Percentiles rank a stretch among this genome's conserved stretches.
These are phyloP conservation scores for Pseudoperonospora humuli DNA, from an alignment of 352 stramenopile species.

Conservation along the genomic window DNA sequence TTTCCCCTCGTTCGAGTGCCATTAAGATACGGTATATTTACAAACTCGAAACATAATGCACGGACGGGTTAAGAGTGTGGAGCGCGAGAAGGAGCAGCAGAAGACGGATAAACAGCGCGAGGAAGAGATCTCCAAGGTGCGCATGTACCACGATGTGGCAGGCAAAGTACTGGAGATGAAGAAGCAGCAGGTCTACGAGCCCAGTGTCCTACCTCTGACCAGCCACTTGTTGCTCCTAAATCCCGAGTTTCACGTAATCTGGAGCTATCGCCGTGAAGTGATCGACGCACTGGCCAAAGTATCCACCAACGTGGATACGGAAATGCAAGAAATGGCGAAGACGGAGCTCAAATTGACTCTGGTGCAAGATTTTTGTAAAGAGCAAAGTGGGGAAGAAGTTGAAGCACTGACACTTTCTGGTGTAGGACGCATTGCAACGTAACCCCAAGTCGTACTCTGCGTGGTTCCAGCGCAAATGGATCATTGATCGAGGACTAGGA, in stretches of 20 bases:
- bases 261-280: conserved; percentile 93
- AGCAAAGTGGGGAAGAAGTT: too few relatives aligned
- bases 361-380: conserved; percentile 7
- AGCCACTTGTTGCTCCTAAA: conserved; percentile 93
- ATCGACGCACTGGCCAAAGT: conserved; percentile 47
- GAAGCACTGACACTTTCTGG: conserved; percentile 5
- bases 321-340: conserved; percentile 55
- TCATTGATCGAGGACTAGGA: conserved; percentile 60
- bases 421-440: conserved; percentile 85
- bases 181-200: conserved; percentile 38
- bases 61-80: conserved; percentile 65
- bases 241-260: conserved; percentile 95
- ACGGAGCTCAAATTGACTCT: conserved; percentile 85
- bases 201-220: conserved; percentile 69
- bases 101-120: conserved; percentile 57
- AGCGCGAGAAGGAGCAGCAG: conserved; percentile 60
- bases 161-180: conserved; percentile 63
- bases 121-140: conserved; percentile 55
- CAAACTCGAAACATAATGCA: conserved; percentile 57
- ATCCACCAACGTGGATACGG: conserved; percentile 11
- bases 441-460: conserved; percentile 97
- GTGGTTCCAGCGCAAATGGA: conserved; percentile 86
- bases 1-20: neutral
- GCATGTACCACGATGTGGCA: conserved; percentile 73
- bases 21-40: neutral